Conservation (phyloP, 2,329 filamentous ascomycete genomes). For the Orbilia javanica region DNA sequence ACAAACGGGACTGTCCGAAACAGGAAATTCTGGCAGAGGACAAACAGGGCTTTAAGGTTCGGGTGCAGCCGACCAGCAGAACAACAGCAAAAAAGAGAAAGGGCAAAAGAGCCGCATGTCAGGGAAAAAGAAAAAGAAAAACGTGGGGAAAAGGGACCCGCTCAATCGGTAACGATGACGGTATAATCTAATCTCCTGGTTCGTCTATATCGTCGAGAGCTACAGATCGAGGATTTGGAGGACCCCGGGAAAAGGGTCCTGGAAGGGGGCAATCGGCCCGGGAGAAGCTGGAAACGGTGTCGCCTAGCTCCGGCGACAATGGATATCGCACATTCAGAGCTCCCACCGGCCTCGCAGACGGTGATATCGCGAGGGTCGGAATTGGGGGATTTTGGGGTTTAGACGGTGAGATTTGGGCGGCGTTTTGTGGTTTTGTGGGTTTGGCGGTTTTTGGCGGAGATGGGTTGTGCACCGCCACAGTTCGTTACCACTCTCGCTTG, state of each 20-base stretch:
- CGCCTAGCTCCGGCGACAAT: slow-evolving; percentile 46
- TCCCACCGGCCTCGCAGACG: neutral
- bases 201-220: slow-evolving; percentile 8
- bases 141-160: slow-evolving; percentile 48
- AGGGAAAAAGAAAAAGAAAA: no score
- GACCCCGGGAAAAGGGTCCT: slow-evolving; percentile 33
- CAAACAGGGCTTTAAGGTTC: slow-evolving; percentile 47
- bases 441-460: slow-evolving; percentile 48
- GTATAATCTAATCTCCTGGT: neutral
- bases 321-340: slow-evolving; percentile 23
- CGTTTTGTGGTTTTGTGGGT: slow-evolving; percentile 35
- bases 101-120: slow-evolving; percentile 56
- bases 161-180: slow-evolving; percentile 51
- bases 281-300: slow-evolving; percentile 33
- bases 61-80: slow-evolving; percentile 14
- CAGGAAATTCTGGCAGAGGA: neutral
- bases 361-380: neutral
- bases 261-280: neutral
- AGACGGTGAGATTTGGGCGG: slow-evolving; percentile 50
- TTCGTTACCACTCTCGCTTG: neutral
- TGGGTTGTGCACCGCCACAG: slow-evolving; percentile 49
- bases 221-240: slow-evolving; percentile 1
- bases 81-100: slow-evolving; percentile 27
- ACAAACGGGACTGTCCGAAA: no score
- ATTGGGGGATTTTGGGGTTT: slow-evolving; percentile 31